Evolutionary conservation across 2,329 filamentous ascomycete genomes (phyloP).

Genomic region (Fusarium pseudonygamai): DNA sequence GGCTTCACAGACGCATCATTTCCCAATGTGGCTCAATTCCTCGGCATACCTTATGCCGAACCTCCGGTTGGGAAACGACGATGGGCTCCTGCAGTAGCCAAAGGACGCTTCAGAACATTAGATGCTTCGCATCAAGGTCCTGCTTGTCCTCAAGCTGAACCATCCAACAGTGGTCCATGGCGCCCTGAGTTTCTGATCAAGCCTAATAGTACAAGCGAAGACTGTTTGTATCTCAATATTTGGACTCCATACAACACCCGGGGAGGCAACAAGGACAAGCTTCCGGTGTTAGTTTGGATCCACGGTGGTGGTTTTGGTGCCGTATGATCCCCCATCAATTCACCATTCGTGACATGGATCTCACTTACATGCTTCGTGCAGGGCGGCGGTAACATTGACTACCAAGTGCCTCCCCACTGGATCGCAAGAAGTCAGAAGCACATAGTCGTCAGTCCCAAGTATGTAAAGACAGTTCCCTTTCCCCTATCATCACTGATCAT

Average conservation of each 20-base stretch:
- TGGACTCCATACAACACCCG: background rate
- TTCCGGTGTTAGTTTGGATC: slow-evolving; percentile 9
- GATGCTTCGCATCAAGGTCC: background rate
- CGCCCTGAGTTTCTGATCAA: slow-evolving; percentile 11
- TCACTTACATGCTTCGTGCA: no score
- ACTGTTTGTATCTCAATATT: slow-evolving; percentile 1
- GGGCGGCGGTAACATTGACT: slow-evolving; percentile 4
- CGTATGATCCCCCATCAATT: no score
- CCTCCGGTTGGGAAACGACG: background rate
- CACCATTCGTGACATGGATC: no score
- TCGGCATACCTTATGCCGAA: slow-evolving; percentile 11
- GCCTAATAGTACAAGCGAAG: slow-evolving; percentile 4
- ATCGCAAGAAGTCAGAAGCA: slow-evolving; percentile 2
- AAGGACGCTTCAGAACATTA: background rate
- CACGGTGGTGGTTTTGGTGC: background rate
- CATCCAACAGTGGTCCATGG: background rate
- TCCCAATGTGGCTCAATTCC: slow-evolving; percentile 3
- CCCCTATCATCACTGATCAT: no score
- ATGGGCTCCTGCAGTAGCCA: background rate
- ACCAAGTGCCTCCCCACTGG: background rate
- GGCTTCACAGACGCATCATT: background rate
- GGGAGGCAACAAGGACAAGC: background rate
- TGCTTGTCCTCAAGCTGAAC: slow-evolving; percentile 9
- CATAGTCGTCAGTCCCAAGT: slow-evolving; percentile 15
- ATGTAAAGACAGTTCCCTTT: no score